These are phyloP conservation scores for Ceratocystis diversiconidia DNA, from an alignment of 2,329 filamentous ascomycete species.

Conservation along the genomic window DNA sequence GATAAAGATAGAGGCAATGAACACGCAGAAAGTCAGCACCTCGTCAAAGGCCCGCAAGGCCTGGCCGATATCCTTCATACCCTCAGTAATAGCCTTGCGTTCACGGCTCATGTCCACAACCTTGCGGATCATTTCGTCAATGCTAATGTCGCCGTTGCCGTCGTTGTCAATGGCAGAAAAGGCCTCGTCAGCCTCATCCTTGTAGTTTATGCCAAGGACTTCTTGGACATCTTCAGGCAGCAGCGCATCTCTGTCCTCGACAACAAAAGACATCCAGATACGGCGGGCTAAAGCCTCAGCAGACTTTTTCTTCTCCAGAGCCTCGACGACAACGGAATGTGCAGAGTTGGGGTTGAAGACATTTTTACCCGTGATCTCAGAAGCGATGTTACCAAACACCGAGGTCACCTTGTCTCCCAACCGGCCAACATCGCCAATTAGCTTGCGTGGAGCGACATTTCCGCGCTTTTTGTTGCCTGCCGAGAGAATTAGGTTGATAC, in stretches of 20 bases:
- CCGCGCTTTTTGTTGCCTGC: slow-evolving; percentile 42
- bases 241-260: slow-evolving; percentile 71
- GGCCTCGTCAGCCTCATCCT: slow-evolving; percentile 69
- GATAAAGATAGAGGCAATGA: slow-evolving; percentile 68
- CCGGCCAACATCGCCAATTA: slow-evolving; percentile 65
- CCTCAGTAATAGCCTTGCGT: slow-evolving; percentile 75
- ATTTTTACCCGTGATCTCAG: slow-evolving; percentile 88
- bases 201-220: slow-evolving; percentile 64
- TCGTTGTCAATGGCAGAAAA: slow-evolving; percentile 73
- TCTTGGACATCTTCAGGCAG: slow-evolving; percentile 71
- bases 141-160: slow-evolving; percentile 80
- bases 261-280: slow-evolving; percentile 96
- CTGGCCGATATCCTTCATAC: slow-evolving; percentile 95
- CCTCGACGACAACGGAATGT: slow-evolving; percentile 78
- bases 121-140: slow-evolving; percentile 89
- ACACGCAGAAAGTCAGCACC: slow-evolving; percentile 66
- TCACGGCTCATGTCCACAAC: slow-evolving; percentile 72
- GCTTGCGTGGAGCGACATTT: slow-evolving; percentile 59
- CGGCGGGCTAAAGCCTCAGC: slow-evolving; percentile 87
- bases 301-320: slow-evolving; percentile 67
- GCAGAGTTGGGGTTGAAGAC: slow-evolving; percentile 87
- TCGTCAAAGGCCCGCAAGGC: slow-evolving; percentile 84
- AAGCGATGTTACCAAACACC: slow-evolving; percentile 81
- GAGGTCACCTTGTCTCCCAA: slow-evolving; percentile 89
- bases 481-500: slow-evolving; percentile 52